Evolutionary conservation across 2,329 filamentous ascomycete genomes (phyloP).

Genomic region (Apiospora kogelbergensis): DNA sequence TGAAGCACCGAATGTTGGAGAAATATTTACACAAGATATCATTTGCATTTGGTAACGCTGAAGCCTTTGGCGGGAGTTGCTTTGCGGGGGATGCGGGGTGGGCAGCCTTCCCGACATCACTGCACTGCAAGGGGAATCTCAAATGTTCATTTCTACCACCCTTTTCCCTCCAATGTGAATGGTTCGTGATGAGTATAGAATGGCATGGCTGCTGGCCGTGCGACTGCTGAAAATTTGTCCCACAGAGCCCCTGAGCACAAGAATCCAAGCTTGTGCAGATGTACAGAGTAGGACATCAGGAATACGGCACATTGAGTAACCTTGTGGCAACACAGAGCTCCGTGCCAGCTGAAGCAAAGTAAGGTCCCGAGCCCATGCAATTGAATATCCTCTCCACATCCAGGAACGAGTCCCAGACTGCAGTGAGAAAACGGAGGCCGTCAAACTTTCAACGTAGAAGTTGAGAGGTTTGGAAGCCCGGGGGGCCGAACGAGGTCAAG

Average conservation of each 20-base stretch:
- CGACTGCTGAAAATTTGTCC: background rate
- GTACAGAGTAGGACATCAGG: background rate
- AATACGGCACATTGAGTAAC: background rate
- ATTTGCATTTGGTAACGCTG: background rate
- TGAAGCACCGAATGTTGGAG: background rate
- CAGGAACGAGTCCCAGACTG: conserved; percentile 42
- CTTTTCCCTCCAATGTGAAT: background rate
- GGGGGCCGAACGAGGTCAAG: background rate
- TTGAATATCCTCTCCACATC: conserved; percentile 48
- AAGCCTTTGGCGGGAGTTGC: background rate
- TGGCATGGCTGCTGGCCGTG: background rate
- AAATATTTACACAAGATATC: background rate
- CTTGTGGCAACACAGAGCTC: background rate
- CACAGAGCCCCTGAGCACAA: background rate
- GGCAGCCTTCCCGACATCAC: background rate
- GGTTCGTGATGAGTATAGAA: background rate
- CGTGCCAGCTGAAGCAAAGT: background rate
- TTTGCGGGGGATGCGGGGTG: background rate
- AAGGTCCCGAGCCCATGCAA: background rate
- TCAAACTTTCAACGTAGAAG: conserved; percentile 23
- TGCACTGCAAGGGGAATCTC: background rate
- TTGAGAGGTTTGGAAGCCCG: conserved; percentile 1
- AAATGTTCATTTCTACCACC: background rate
- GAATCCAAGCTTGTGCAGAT: background rate
- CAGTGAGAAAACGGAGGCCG: conserved; percentile 52